Base-by-base conservation (phyloP, 805 yeast genomes). In the Saccharomycopsis capsularis region DNA sequence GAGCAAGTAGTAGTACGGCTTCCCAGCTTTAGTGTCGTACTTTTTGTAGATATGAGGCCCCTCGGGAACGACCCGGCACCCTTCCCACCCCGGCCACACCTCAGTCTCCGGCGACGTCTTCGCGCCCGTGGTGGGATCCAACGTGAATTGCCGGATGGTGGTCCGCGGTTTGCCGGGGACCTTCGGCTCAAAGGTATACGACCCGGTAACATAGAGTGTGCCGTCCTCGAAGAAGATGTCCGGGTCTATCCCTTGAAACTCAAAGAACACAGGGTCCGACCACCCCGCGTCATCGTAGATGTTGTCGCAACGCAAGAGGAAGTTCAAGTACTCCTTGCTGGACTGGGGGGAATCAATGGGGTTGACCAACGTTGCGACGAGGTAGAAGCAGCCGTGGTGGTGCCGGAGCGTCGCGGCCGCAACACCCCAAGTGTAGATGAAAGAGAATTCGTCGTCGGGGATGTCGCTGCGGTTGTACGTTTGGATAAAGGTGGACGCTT, bases 241-340 rank as follows among this genome's bases (percentile, higher is more conserved):
- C 2, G 53, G 53, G 19, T 50, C 53, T 7, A 50, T 50, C 4
- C 53, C 53, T n/a, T 41, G 50, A 29, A 50, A 50, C 3, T 50
- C 53, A 42, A 50, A 50, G 21, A 38, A 50, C 9, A 50, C 39
- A 2, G 50, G 53, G 6, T 50, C 38, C 4, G 53, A 41, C 53
- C 50, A 50, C 11, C 16, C 18, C 15, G 34, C 15, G 21, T 48
- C 48, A 23, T 42, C 37, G 24, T n/a, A 27, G 24, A 46, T 46
- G 25, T 50, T 37, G n/a, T 50, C 47, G n/a, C 25, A 19, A 7
- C 24, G 7, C 16, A 46, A 15, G 9, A 44, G 16, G 30, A 50
- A 46, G 29, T 50, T 50, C 3, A 40, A 15, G 25, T 50, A 50
- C 34, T 46, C 50, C 22, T 50, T 46, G 13, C 23, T 29, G 3